Percentiles rank a stretch among this genome's conserved stretches.
Evolutionary conservation across 2,329 filamentous ascomycete genomes (phyloP).

Genomic region (Cyphellophora attinorum): DNA sequence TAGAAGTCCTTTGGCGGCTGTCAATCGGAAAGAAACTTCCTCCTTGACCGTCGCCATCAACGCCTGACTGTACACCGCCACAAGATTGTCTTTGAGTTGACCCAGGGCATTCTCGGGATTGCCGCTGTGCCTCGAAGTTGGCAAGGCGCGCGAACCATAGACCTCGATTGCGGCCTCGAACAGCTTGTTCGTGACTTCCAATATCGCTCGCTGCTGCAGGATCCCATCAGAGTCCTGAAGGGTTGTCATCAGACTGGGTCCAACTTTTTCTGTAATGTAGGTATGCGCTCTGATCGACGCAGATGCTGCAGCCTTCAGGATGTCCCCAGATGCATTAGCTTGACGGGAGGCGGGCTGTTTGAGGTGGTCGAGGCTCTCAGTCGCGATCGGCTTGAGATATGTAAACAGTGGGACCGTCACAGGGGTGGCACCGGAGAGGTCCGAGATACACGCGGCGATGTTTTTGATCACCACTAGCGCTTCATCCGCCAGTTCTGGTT

Average conservation of each 20-base stretch:
- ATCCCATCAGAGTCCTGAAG: conserved; percentile 54
- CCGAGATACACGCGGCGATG: conserved; percentile 47
- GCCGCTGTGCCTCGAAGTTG: conserved; percentile 25
- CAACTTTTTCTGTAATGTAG: conserved; percentile 44
- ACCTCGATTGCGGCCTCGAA: conserved; percentile 48
- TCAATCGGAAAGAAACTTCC: conserved; percentile 40
- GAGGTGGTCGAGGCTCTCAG: conserved; percentile 59
- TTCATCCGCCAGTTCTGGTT: conserved; percentile 54
- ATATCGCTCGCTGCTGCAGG: conserved; percentile 51
- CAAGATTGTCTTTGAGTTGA: conserved; percentile 41
- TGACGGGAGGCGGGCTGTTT: conserved; percentile 61
- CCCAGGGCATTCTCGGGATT: conserved; percentile 31
- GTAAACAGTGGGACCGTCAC: conserved; percentile 36
- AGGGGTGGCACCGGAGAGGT: conserved; percentile 23
- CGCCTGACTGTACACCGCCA: conserved; percentile 45
- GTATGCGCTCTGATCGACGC: conserved; percentile 47
- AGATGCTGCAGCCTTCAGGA: conserved; percentile 47
- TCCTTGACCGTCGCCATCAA: conserved; percentile 43
- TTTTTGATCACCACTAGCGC: conserved; percentile 46
- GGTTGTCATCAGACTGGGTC: conserved; percentile 49
- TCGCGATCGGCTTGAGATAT: conserved; percentile 52
- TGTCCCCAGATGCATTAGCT: conserved; percentile 54
- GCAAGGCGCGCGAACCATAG: conserved; percentile 45
- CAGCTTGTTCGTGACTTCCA: conserved; percentile 51
- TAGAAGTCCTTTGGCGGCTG: conserved; percentile 38